Base-by-base conservation (phyloP, 2,329 filamentous ascomycete species). In the Beauveria asiatica region DNA sequence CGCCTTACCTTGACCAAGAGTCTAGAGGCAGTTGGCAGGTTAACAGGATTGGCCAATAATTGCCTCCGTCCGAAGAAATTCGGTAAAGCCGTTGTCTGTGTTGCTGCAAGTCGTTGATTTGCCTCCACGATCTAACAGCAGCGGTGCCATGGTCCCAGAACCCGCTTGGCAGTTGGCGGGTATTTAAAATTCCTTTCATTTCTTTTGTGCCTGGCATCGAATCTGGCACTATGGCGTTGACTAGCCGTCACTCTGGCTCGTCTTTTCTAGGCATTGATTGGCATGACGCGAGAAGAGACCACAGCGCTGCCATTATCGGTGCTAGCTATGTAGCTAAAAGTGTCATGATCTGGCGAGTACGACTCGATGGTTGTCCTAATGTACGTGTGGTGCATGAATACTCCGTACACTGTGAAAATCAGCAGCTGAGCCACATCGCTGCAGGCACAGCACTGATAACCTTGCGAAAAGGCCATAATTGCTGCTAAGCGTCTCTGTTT, bases 21-120 rank as follows among this genome's bases (percentile, higher is more conserved):
- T 37, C 33, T 37, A 16, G 33, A 37, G 33, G 33, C 11, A 37
- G 11, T 37, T 37, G 33, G 33, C 11, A 37, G 33, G 33, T 37
- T 37, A 54, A 16, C 55, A 39, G 55, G 21, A 41, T 16, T 25
- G 21, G 55, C 55, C 42, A 48, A 49, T 50, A 3, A 49, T 4
- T 30, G 54, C 17, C 19, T 19, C 19, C 25, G 41, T 27, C 57
- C 57, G 57, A 60, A 39, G 57, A 60, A 54, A 49, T 60, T 60
- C 57, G 57, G 57, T 25, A 16, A 7, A 52, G 48, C 37, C 45
- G 57, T 52, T 46, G 19, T 27, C 37, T 11, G 25, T 42, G 39
- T 52, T 25, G 25, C 37, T 59, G 23, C 25, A 44, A 30, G 21
- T 30, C 39, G 21, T 42, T 58, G 16, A 50, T 25, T 49, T 51